phyloP scores from a whole-genome alignment of 352 stramenopile species.

The Thalassiosira livingstoniorum region DNA sequence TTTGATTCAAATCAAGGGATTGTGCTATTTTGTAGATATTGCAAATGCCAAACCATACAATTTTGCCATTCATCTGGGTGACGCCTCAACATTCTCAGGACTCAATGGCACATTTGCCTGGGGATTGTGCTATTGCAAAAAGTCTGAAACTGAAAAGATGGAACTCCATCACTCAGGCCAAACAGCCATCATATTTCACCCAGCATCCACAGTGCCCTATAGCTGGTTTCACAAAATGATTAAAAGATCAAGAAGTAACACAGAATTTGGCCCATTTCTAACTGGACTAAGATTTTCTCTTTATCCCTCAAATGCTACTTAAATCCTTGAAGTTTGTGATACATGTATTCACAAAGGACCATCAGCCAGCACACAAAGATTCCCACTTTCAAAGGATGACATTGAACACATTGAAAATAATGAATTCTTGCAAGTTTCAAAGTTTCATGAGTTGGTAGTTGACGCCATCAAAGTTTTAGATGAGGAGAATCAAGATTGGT shows the following conservation, averaged over 20 bases:
- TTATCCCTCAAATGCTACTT: conserved; percentile 5
- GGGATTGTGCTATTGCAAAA: conserved; percentile 9
- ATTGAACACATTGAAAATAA: conserved; percentile 1
- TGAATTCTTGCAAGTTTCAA: conserved; percentile 10
- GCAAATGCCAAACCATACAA: conserved; percentile 32
- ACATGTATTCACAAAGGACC: conserved; percentile 20
- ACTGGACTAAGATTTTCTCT: conserved; percentile 21
- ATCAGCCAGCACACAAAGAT: conserved; percentile 11
- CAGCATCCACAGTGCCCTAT: conserved; percentile 17
- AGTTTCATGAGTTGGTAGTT: conserved; percentile 23
- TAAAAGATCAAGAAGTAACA: conserved; percentile 27
- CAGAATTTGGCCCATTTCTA: conserved; percentile 20
- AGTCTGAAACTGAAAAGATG: conserved; percentile 13
- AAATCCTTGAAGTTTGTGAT: conserved; percentile 26
- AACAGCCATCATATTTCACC: conserved; percentile 22
- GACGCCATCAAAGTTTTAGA: conserved; percentile 20
- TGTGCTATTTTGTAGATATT: conserved; percentile 28
- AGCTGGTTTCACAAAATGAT: conserved; percentile 24
- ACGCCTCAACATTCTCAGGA: conserved; percentile 4
- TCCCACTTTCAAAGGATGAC: background rate
- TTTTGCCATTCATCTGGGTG: conserved; percentile 13
- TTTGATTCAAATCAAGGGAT: conserved; percentile 31
- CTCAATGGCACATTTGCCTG: conserved; percentile 21
- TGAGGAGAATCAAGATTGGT: conserved; percentile 21
- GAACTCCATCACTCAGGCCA: conserved; percentile 8